phyloP scores from a whole-genome alignment of 169 alveolate genomes.

The Plasmodium reichenowi region DNA sequence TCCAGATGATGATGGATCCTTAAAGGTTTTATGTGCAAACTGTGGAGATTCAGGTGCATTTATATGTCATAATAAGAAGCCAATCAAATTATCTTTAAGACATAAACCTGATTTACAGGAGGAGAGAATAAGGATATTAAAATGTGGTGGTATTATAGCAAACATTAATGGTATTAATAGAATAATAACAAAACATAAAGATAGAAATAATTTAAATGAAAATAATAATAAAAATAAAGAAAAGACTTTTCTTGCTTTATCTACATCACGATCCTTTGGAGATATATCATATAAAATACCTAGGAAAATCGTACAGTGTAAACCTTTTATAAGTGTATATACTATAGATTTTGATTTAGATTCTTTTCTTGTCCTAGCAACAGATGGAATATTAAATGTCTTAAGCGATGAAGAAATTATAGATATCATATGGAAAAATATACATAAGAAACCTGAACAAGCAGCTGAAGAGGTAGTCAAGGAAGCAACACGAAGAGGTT shows the following conservation, averaged over 20 bases:
- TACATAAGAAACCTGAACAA: slow-evolving; percentile 47
- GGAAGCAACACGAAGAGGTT: slow-evolving; percentile 79
- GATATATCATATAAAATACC: slow-evolving; percentile 80
- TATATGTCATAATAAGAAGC: slow-evolving; percentile 80
- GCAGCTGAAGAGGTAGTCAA: slow-evolving; percentile 85
- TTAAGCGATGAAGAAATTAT: slow-evolving; percentile 81
- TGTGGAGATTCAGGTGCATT: slow-evolving; percentile 87
- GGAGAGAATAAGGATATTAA: slow-evolving; percentile 79
- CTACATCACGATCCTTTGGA: slow-evolving; percentile 85
- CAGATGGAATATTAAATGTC: slow-evolving; percentile 70
- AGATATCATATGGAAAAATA: slow-evolving; percentile 81
- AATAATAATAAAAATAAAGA: slow-evolving; percentile 8
- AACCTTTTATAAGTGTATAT: slow-evolving; percentile 81
- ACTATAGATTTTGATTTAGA: slow-evolving; percentile 83
- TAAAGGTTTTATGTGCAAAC: slow-evolving; percentile 82
- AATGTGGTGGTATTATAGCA: slow-evolving; percentile 84
- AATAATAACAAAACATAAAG: slow-evolving; percentile 58
- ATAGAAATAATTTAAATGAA: slow-evolving; percentile 2
- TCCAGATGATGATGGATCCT: slow-evolving; percentile 82
- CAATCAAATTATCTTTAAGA: slow-evolving; percentile 74
- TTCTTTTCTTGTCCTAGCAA: slow-evolving; percentile 80
- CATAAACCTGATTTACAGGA: slow-evolving; percentile 84
- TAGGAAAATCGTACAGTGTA: slow-evolving; percentile 78
- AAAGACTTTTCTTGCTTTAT: slow-evolving; percentile 73
- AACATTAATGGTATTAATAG: slow-evolving; percentile 81